Conservation (phyloP, 805 yeast genomes). For the Sugiyamaella floridensis region DNA sequence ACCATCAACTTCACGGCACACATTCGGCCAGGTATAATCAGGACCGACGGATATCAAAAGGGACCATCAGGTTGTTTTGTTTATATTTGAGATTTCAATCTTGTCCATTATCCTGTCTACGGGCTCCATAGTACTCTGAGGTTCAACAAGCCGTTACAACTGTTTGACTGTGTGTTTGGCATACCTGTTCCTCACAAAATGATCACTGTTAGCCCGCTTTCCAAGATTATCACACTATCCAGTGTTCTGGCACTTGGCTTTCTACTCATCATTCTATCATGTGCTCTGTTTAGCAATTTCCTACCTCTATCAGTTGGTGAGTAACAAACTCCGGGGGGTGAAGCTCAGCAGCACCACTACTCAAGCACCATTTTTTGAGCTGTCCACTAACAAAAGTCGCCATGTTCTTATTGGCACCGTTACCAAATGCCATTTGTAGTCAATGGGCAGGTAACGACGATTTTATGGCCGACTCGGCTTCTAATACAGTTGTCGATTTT, state of each 20-base stretch:
- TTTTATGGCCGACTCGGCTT: conserved; percentile 52
- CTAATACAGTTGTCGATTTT: conserved; percentile 52
- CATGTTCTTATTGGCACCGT: conserved; percentile 60
- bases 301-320: conserved; percentile 68
- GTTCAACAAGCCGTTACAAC: too few relatives aligned
- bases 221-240: conserved; percentile 69
- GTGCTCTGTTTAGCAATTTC: conserved; percentile 87
- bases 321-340: conserved; percentile 22
- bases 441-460: conserved; percentile 44
- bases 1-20: background rate
- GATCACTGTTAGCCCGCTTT: conserved; percentile 49
- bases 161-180: too few relatives aligned
- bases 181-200: conserved; percentile 1
- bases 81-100: too few relatives aligned
- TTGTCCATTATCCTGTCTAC: too few relatives aligned
- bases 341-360: background rate
- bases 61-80: too few relatives aligned
- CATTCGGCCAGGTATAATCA: background rate
- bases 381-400: conserved; percentile 33
- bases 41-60: background rate
- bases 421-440: conserved; percentile 59
- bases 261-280: conserved; percentile 76
- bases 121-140: too few relatives aligned
- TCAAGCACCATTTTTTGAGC: background rate
- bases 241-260: conserved; percentile 84